Evolutionary conservation across 78 protist genomes (phyloP).

Genomic region (Neovahlkampfia damariscottae): DNA sequence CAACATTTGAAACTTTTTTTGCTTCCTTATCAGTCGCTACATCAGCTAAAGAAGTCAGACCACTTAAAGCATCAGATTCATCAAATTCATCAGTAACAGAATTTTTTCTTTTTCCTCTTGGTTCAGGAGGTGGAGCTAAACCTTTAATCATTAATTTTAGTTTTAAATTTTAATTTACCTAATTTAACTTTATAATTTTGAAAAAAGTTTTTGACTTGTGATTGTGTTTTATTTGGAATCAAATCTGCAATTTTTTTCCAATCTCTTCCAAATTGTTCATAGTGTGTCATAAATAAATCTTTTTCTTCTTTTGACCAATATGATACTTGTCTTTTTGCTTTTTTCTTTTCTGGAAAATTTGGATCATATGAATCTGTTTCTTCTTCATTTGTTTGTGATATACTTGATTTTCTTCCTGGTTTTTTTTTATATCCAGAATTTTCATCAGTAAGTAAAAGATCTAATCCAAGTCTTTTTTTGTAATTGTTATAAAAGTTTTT

Average conservation of each 20-base stretch:
- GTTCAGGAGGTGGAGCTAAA: too few relatives aligned
- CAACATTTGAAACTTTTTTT: too few relatives aligned
- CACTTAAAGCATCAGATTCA: too few relatives aligned
- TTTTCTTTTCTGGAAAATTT: background rate
- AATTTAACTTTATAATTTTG: background rate
- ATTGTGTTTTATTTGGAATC: background rate
- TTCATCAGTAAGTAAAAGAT: too few relatives aligned
- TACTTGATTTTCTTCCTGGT: background rate
- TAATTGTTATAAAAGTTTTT: background rate
- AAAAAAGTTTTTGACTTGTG: background rate
- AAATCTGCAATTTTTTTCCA: background rate
- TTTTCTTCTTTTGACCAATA: background rate
- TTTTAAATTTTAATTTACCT: too few relatives aligned
- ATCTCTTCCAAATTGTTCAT: background rate
- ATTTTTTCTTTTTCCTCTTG: too few relatives aligned
- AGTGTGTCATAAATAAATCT: background rate
- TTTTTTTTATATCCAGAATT: background rate
- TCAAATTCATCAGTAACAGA: too few relatives aligned
- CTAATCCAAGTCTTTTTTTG: background rate
- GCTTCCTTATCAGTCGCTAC: too few relatives aligned
- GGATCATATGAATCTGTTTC: too few relatives aligned
- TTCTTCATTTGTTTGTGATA: background rate
- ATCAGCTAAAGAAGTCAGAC: too few relatives aligned
- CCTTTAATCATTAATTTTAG: too few relatives aligned
- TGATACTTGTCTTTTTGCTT: background rate